Base-by-base conservation (phyloP, 306 rosid species). In the Macrotyloma uniflorum region DNA sequence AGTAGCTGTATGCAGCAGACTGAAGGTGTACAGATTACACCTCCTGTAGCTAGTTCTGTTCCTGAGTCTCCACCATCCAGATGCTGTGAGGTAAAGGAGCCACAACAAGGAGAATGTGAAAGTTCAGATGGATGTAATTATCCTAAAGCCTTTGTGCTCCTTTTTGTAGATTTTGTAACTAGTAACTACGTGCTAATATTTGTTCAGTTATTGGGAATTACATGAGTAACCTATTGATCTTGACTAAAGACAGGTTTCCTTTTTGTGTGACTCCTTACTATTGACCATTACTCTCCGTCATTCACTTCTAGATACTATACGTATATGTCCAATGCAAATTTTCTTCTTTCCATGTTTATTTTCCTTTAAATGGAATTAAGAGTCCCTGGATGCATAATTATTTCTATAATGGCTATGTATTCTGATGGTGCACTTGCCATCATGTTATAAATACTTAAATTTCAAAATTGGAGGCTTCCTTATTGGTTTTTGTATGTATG, bases 61-160 rank as follows among this genome's bases (percentile, higher is more conserved):
- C 45, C 89, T 1, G 88, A 84, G 78, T 70, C 80, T 83, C 54
- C 72, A 0, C 86, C 18, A 75, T 78, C 88, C 16, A 64, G 58
- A 64, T 67, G 87, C 86, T 4, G 93, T 64, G 83, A 84, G 72
- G 72, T 63, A 69, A 87, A 89, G 61, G 88, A 79, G 70, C 88
- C 85, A 80, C 85, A 51, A 64, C 83, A 83, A 80, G 92, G 82
- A 55, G 85, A 81, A 75, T 77, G 73, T 46, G 89, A 82, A 79
- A 80, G 77, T 87, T 83, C 87, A 33, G 90, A 91, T 69, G 75
- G 67, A 78, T 42, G 97, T 94, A 83, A 86, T 62, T 84, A 70
- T 80, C 57, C 77, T 70, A 79, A 76, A 26, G 79, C 78, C 79
- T 88, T 23, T 11, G 32, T 66, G 71, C 58, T 18, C 22, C 19